Evolutionary conservation across 768 basidiomycete species (phyloP).

Genomic region (Calocera viscosa): DNA sequence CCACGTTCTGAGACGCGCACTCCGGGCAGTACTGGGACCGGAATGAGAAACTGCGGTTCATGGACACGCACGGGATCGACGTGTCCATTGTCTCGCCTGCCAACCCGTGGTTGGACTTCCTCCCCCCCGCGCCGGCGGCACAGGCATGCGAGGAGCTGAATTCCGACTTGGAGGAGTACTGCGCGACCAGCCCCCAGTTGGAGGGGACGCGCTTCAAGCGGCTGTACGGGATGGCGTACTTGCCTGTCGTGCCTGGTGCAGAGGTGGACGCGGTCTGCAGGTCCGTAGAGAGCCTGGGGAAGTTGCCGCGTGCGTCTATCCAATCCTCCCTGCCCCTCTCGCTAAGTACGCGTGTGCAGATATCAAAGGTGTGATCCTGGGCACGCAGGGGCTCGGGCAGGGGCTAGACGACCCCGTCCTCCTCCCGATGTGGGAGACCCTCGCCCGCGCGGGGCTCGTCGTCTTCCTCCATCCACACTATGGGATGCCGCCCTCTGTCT

Average conservation of each 20-base stretch:
- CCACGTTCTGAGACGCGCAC: not conserved
- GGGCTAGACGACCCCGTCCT: conserved; percentile 70
- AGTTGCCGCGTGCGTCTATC: conserved; percentile 34
- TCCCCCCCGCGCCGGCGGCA: conserved; percentile 53
- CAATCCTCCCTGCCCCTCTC: conserved; percentile 33
- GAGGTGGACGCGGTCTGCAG: not conserved
- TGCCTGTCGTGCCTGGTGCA: conserved; percentile 57
- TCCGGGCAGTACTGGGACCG: conserved; percentile 56
- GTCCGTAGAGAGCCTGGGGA: not conserved
- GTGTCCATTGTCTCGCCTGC: conserved; percentile 50
- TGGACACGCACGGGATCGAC: conserved; percentile 71
- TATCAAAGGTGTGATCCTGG: conserved; percentile 68
- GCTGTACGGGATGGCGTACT: conserved; percentile 71
- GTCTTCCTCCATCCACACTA: conserved; percentile 83
- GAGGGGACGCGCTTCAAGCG: conserved; percentile 37
- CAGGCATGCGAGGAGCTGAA: conserved; percentile 60
- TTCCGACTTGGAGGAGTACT: conserved; percentile 64
- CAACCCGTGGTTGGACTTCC: conserved; percentile 87
- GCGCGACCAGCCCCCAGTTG: conserved; percentile 46
- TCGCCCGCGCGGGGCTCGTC: conserved; percentile 55
- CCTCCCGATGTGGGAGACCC: conserved; percentile 70
- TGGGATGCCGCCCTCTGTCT: conserved; percentile 53
- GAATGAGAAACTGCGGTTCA: conserved; percentile 66
- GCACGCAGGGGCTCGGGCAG: conserved; percentile 61
- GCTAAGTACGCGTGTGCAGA: conserved; percentile 31